A percentile compares a stretch with the other conserved stretches of the same genome.
These are phyloP conservation scores for Diaporthe sp. DNA, from an alignment of 2,329 filamentous ascomycete genomes.

Conservation along the genomic window DNA sequence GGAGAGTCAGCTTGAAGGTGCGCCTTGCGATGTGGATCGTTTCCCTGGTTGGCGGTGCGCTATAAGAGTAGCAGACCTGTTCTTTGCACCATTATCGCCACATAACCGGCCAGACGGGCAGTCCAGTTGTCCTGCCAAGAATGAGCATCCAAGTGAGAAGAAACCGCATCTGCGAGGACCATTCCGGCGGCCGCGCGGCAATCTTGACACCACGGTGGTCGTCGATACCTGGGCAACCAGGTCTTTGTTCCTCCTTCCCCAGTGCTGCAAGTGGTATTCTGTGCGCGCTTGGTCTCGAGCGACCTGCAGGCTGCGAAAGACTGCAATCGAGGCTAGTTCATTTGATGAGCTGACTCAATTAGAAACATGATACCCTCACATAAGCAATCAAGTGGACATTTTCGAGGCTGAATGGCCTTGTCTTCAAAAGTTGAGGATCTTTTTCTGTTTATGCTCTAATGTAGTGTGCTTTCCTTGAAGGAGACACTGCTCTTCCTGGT, in stretches of 20 bases:
- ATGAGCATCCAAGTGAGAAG: no score
- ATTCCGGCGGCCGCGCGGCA: not conserved
- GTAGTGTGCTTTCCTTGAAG: no score
- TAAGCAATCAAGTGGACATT: not conserved
- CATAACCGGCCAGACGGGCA: not conserved
- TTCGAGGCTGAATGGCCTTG: not conserved
- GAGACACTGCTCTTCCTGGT: not conserved
- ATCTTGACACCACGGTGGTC: not conserved
- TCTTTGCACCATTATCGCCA: not conserved
- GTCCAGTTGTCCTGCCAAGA: not conserved
- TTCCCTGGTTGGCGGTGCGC: constrained; percentile 83
- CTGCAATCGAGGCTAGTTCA: not conserved
- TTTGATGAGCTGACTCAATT: not conserved
- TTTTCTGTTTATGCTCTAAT: not conserved
- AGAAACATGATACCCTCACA: constrained; percentile 1
- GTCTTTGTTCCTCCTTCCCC: not conserved
- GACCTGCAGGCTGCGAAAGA: not conserved
- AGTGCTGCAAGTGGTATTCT: not conserved
- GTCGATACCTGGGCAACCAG: no score
- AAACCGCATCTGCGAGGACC: not conserved
- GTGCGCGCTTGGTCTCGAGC: not conserved
- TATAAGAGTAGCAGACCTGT: constrained; percentile 59
- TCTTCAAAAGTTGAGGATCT: not conserved
- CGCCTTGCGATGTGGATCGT: constrained; percentile 95
- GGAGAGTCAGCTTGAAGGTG: constrained; percentile 87